Evolutionary conservation across 2,329 filamentous ascomycete genomes (phyloP), one percentile per base, ranked within the genome.

Genomic region (Orbilia ellipsospora): DNA sequence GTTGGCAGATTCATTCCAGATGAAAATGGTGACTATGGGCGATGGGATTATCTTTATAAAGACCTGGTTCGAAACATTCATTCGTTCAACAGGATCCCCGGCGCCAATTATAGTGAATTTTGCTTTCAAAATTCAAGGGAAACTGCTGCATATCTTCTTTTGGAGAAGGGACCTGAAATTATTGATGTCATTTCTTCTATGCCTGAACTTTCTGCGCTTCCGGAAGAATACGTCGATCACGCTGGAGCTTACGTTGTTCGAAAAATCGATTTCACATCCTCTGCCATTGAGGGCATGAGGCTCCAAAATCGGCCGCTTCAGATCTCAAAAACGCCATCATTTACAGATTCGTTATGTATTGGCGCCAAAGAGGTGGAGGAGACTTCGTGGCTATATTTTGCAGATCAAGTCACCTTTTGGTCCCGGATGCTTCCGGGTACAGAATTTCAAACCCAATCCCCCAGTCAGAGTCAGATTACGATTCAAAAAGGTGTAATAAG

Each of bases 21-120:
- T 6, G 60, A 36, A 1, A 52, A 67, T 8, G 31, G 16, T 8
- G 44, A 56, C 15, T 20, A 26, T 4, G 62, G 66, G 4, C 60
- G 50, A 40, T 77, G 73, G 73, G 18, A 57, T 12, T 77, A 77
- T 28, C 45, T 66, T 15, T 77, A 77, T 23, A 54, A 65, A 45
- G 73, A 77, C 31, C 55, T 77, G 8, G 73, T 77, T 42, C 60
- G 67, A 45, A 70, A 66, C 23, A 72, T 67, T 10, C 45, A 72
- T 20, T 63, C 54, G 2, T 64, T 64, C 16, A 65, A 75, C 23
- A 59, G 72, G 1, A 75, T 75, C 31, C 18, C 64, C 3, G n/a
- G n/a, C 36, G 4, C 23, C 36, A 36, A 59, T 20, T 54, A 67
- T 15, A 2, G 48, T 18, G 8, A 28, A 23, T 26, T 42, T 7